Evolutionary conservation across 2,329 filamentous ascomycete genomes (phyloP).

Genomic region (Pseudocercospora musae): DNA sequence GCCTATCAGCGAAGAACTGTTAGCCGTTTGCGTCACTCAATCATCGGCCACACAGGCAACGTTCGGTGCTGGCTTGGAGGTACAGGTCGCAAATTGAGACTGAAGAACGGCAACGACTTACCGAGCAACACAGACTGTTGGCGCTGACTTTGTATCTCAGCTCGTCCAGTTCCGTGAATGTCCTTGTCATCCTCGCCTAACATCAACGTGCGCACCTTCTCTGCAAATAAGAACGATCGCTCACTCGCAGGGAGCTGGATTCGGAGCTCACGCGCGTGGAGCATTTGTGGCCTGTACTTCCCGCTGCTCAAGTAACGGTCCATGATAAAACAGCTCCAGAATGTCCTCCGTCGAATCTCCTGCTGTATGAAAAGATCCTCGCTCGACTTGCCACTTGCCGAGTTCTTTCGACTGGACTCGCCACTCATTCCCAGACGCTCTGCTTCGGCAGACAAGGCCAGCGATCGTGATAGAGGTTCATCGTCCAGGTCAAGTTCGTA

Average conservation of each 20-base stretch:
- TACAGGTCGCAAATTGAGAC: not conserved
- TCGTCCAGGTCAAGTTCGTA: conserved; percentile 50
- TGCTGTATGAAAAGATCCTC: conserved; percentile 53
- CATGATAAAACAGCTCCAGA: conserved; percentile 72
- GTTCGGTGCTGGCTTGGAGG: not conserved
- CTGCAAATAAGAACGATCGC: conserved; percentile 60
- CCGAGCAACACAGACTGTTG: conserved; percentile 44
- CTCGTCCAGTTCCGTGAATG: conserved; percentile 36
- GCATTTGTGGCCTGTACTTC: conserved; percentile 57
- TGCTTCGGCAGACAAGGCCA: conserved; percentile 38
- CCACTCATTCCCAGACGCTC: conserved; percentile 37
- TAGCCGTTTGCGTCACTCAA: not conserved
- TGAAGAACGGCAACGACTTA: not conserved
- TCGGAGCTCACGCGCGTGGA: conserved; percentile 57
- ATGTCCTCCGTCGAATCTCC: conserved; percentile 65
- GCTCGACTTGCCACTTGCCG: conserved; percentile 20
- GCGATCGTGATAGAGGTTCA: conserved; percentile 36
- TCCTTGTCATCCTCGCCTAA: conserved; percentile 44
- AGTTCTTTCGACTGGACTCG: conserved; percentile 22
- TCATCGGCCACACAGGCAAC: not conserved
- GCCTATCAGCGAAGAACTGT: not conserved
- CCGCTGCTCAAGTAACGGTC: conserved; percentile 67
- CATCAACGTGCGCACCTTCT: conserved; percentile 54
- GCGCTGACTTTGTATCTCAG: conserved; percentile 43
- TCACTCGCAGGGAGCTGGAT: conserved; percentile 69